Conservation (phyloP, 176 grass and related monocot species). For the Oryza coarctata region DNA sequence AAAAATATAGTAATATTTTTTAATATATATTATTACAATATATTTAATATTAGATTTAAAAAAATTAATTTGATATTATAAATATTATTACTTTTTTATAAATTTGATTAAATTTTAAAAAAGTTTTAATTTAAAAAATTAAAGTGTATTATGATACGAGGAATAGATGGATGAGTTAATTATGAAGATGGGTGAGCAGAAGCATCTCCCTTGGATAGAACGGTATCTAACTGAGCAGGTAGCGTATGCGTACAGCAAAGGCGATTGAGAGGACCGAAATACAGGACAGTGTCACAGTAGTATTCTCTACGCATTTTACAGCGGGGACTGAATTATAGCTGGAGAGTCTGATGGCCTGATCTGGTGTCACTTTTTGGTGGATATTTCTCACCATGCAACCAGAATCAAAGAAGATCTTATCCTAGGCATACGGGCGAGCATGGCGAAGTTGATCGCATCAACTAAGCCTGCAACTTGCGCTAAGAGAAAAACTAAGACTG, state of each 20-base stretch:
- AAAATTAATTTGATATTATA: too few species aligned
- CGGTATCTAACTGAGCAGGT: constrained; percentile 22
- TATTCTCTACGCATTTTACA: background rate
- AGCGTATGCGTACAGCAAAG: background rate
- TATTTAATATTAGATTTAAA: too few species aligned
- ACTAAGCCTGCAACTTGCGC: background rate
- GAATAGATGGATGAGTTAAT: background rate
- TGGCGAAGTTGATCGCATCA: constrained; percentile 27
- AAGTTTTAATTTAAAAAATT: too few species aligned
- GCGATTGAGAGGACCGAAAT: background rate
- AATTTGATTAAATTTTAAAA: too few species aligned
- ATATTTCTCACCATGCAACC: background rate
- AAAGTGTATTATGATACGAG: too few species aligned
- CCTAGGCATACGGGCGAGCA: constrained; percentile 2
- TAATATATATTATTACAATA: too few species aligned
- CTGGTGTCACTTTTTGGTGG: background rate
- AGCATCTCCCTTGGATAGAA: constrained; percentile 1
- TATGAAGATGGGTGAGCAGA: background rate
- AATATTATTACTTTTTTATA: too few species aligned
- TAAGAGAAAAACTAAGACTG: constrained; percentile 1
- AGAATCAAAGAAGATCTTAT: constrained; percentile 40
- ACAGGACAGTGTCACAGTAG: background rate
- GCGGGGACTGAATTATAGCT: constrained; percentile 25
- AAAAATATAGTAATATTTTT: too few species aligned
- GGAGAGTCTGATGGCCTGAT: background rate